Evolutionary conservation across 2,329 filamentous ascomycete genomes (phyloP).

Genomic region (Ceratocystis papillata): DNA sequence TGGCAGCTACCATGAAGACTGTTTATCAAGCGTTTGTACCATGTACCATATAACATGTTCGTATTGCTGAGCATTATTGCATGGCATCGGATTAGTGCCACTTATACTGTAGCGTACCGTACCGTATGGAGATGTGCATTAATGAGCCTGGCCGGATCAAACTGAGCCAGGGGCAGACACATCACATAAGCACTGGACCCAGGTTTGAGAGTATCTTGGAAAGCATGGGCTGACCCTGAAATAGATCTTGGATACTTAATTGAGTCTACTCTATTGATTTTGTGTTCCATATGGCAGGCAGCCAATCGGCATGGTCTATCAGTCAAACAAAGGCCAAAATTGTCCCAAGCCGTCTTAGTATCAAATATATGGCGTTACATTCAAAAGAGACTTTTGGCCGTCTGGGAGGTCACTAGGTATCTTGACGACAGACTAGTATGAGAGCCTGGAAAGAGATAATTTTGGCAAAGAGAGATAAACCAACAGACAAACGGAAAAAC

Average conservation of each 20-base stretch:
- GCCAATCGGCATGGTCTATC: background rate
- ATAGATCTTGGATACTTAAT: background rate
- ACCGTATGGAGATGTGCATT: too few relatives aligned
- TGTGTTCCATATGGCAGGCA: background rate
- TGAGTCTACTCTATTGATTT: background rate
- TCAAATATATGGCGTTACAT: conserved; percentile 6
- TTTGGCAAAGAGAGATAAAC: too few relatives aligned
- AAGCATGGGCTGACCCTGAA: background rate
- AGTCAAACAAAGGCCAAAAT: background rate
- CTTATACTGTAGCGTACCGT: background rate
- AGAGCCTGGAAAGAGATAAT: too few relatives aligned
- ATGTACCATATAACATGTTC: background rate
- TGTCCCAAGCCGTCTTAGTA: background rate
- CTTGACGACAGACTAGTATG: background rate
- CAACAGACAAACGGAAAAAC: too few relatives aligned
- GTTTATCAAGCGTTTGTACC: background rate
- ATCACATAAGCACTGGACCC: background rate
- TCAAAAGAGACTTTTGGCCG: background rate
- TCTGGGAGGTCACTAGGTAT: background rate
- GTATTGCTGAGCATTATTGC: background rate
- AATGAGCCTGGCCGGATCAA: too few relatives aligned
- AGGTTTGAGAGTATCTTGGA: background rate
- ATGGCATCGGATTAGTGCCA: background rate
- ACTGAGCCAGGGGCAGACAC: too few relatives aligned
- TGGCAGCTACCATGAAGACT: background rate